Percentiles rank a stretch among this genome's conserved stretches.
Conservation (phyloP, 345 rosid species). For the Linum trigynum region DNA sequence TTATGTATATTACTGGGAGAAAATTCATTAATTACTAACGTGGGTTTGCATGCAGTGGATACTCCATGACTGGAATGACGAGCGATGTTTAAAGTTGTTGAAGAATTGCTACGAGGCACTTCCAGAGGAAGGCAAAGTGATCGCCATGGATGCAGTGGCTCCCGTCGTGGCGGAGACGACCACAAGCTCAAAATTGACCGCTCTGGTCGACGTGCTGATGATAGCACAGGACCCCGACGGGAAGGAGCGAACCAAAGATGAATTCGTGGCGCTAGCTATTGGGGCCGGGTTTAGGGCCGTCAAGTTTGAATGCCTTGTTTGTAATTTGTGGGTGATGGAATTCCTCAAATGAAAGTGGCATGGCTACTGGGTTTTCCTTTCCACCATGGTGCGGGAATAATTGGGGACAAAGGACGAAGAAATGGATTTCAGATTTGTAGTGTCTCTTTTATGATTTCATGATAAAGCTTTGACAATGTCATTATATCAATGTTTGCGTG, state of each 20-base stretch:
- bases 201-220: not conserved
- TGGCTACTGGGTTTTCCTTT: too few species aligned
- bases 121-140: not conserved
- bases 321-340: not conserved
- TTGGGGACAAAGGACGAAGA: too few species aligned
- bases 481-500: too few species aligned
- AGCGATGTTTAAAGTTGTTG: not conserved
- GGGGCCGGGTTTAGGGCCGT: not conserved
- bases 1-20: too few species aligned
- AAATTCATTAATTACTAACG: too few species aligned
- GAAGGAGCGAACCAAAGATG: not conserved
- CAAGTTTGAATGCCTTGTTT: not conserved
- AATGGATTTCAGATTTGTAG: too few species aligned
- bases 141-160: not conserved
- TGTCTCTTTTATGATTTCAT: too few species aligned
- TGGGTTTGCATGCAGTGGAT: too few species aligned
- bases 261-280: not conserved
- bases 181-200: not conserved
- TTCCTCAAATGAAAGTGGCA: not conserved
- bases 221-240: not conserved
- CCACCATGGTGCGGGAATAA: too few species aligned
- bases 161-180: not conserved
- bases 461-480: too few species aligned
- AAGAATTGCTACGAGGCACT: not conserved
- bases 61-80: not conserved